Conservation (phyloP, 257 asterid species). For the Anisodus acutangulus region DNA sequence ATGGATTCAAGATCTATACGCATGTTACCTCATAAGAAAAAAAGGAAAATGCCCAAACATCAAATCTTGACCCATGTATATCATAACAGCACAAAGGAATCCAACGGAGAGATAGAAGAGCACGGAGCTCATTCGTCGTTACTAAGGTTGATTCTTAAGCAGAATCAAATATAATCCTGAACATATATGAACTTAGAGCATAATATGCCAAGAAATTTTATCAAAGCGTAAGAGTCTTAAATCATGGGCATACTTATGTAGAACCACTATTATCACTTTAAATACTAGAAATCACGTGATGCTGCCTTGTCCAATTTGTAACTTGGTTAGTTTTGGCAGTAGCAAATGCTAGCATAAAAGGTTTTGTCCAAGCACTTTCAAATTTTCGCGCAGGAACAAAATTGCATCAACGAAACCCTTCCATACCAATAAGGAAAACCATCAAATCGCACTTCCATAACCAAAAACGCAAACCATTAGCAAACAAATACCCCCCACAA, state of each 20-base stretch:
- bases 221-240: background rate
- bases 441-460: background rate
- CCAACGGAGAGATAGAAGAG: background rate
- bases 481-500: background rate
- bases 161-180: background rate
- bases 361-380: background rate
- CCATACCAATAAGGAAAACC: background rate
- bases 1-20: conserved; percentile 6
- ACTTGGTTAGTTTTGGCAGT: background rate
- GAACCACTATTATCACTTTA: background rate
- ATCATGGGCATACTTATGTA: background rate
- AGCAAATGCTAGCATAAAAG: background rate
- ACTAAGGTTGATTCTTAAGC: background rate
- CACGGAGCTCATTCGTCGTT: background rate
- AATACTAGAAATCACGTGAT: background rate
- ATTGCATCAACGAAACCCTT: background rate
- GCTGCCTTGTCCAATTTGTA: conserved; percentile 4
- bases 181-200: background rate
- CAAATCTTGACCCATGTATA: conserved; percentile 1
- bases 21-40: background rate
- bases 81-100: background rate
- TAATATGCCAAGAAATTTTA: background rate
- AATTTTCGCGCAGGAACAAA: background rate
- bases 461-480: background rate
- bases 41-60: background rate